Base-by-base conservation (phyloP, 345 rosid species). In the Pseudoturritis turrita region DNA sequence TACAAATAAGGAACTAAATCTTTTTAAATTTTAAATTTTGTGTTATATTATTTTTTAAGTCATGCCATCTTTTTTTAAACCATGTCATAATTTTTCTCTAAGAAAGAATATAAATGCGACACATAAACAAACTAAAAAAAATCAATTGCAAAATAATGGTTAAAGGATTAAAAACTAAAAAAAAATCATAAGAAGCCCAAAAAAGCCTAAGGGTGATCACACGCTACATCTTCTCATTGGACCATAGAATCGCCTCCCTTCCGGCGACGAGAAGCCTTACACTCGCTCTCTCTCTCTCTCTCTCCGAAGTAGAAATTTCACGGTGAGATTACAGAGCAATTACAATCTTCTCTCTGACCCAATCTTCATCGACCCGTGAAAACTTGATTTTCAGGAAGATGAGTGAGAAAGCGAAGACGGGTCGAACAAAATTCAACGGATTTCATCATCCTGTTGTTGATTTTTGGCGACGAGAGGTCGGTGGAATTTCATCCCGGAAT, bases 381-480 rank as follows among this genome's bases (percentile, higher is more conserved):
- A 6, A 17, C 0, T 44, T 10, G 19, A 25, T 25, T 66, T 45
- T 36, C 8, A 55, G 40, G 29, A 51, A 62, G 57, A 83, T 70
- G 81, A 76, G 50, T 52, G 79, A 70, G 39, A 62, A 5, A 5
- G 17, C 75, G 54, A 82, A 79, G 62, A 81, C 76, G 64, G 17
- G 31, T 7, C 60, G 80, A 61, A 59, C 74, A 29, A 55, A 55
- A 76, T 70, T 74, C 1, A 86, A 79, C n/a, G 69, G 63, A 9
- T 6, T n/a, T 36, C 75, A 77, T 61, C 72, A 80, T 43, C 77
- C 96, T 22, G 84, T 88, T 39, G 79, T 81, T n/a, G 89, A 89
- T 76, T 83, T 94, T 28, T 76, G 89, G 80, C 79, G 79, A 57
- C 89, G 97, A 26, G 91, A 94, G 75, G 77, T 94, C 72, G 98